These are phyloP conservation scores for Alternaria rosae DNA, from an alignment of 2,329 filamentous ascomycete genomes.

Conservation along the genomic window DNA sequence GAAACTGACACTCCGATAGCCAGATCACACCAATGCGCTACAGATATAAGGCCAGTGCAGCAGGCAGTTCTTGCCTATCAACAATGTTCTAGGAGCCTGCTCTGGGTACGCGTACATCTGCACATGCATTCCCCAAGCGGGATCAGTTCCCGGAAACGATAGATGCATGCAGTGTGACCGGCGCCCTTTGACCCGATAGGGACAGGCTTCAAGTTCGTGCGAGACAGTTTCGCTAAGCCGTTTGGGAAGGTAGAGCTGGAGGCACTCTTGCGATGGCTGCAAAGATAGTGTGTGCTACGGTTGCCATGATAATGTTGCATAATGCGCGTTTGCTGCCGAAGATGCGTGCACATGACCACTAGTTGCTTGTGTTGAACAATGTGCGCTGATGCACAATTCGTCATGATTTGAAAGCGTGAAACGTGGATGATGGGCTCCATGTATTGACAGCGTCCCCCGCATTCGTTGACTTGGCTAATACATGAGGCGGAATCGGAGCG, in stretches of 20 bases:
- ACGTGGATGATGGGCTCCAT: not conserved
- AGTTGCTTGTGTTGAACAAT: not conserved
- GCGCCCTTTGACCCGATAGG: conserved; percentile 1
- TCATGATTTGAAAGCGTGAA: not conserved
- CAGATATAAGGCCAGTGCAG: not conserved
- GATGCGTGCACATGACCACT: not conserved
- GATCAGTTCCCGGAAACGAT: not conserved
- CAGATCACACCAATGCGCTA: not conserved
- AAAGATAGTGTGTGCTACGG: conserved; percentile 3
- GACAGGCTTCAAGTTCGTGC: not conserved
- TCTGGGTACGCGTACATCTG: not conserved
- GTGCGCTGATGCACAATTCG: not conserved
- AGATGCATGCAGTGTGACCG: conserved; percentile 12
- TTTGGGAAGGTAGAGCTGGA: conserved; percentile 11
- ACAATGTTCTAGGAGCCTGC: not conserved
- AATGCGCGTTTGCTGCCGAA: not conserved
- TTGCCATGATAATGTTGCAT: not conserved
- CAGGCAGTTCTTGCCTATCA: not conserved
- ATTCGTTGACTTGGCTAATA: not conserved
- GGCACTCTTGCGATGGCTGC: not conserved
- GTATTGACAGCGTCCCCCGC: not conserved
- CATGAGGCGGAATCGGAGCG: not conserved
- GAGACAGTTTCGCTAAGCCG: conserved; percentile 8
- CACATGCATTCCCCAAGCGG: not conserved
- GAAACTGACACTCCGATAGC: not conserved